Conservation (phyloP, 305 asterid genomes). For the Ajuga reptans region DNA sequence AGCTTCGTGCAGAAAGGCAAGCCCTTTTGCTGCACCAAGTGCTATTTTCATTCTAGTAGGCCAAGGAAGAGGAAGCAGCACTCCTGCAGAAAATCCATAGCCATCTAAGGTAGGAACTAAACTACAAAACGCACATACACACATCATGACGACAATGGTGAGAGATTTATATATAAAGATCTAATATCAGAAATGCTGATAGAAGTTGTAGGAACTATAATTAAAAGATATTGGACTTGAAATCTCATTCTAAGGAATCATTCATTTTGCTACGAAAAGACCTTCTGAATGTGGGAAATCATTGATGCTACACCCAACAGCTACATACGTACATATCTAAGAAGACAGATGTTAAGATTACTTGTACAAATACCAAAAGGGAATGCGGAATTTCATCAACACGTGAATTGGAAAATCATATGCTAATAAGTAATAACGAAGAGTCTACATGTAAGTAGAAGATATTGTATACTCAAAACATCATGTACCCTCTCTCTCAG, state of each 20-base stretch:
- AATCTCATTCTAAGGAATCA: no score
- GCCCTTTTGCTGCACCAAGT: constrained; percentile 83
- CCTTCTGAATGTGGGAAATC: not conserved
- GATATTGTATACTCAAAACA: no score
- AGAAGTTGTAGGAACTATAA: no score
- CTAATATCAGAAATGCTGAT: no score
- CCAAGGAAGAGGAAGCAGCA: constrained; percentile 88
- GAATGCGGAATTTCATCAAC: no score
- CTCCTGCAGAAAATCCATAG: constrained; percentile 43
- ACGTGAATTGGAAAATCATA: not conserved
- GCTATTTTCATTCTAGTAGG: constrained; percentile 82
- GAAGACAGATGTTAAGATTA: not conserved
- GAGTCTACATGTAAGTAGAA: no score
- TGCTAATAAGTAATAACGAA: not conserved
- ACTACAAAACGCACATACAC: not conserved
- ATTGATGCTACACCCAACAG: not conserved
- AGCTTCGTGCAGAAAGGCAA: constrained; percentile 82
- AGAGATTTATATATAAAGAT: no score
- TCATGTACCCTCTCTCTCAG: not conserved
- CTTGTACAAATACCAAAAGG: no score
- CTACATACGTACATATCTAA: not conserved
- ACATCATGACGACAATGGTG: not conserved
- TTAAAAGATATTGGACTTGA: no score
- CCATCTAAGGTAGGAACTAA: not conserved
- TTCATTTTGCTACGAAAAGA: no score